A percentile compares a stretch with the other conserved stretches of the same genome.
phyloP scores from a whole-genome alignment of 1,139 yeast species.

The Blastobotrys proliferans region DNA sequence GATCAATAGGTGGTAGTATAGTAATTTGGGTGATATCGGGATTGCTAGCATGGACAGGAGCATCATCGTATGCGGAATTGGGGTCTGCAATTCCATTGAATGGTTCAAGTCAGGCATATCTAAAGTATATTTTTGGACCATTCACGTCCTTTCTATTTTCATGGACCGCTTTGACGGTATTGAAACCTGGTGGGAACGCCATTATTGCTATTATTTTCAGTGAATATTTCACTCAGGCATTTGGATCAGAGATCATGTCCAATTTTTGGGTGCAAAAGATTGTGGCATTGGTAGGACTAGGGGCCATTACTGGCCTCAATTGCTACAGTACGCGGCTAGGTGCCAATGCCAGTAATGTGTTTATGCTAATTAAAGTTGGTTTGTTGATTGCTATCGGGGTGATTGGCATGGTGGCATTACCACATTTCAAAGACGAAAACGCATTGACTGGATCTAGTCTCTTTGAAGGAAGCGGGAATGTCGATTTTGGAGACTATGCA shows the following conservation, averaged over 20 bases:
- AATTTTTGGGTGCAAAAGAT: conserved; percentile 32
- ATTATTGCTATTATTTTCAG: conserved; percentile 41
- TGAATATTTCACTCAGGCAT: conserved; percentile 32
- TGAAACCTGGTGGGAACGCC: conserved; percentile 42
- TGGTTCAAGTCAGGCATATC: conserved; percentile 42
- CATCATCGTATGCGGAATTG: conserved; percentile 41
- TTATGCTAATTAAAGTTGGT: conserved; percentile 35
- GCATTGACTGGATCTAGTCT: conserved; percentile 23
- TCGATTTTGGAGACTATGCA: conserved; percentile 33
- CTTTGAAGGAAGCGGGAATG: conserved; percentile 31
- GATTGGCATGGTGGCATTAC: conserved; percentile 32
- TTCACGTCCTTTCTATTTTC: conserved; percentile 39
- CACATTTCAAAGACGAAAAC: conserved; percentile 23
- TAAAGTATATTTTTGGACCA: conserved; percentile 39
- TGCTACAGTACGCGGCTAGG: conserved; percentile 34
- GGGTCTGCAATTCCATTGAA: conserved; percentile 41
- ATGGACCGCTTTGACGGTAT: conserved; percentile 39
- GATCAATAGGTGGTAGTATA: conserved; percentile 39
- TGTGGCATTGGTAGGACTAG: conserved; percentile 33
- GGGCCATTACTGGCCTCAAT: conserved; percentile 31
- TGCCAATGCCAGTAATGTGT: conserved; percentile 35
- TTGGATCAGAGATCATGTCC: conserved; percentile 20
- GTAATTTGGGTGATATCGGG: conserved; percentile 41
- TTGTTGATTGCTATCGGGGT: conserved; percentile 33
- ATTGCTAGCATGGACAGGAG: conserved; percentile 43